phyloP scores from a whole-genome alignment of 2,329 filamentous ascomycete genomes.

The Colletotrichum sp. region DNA sequence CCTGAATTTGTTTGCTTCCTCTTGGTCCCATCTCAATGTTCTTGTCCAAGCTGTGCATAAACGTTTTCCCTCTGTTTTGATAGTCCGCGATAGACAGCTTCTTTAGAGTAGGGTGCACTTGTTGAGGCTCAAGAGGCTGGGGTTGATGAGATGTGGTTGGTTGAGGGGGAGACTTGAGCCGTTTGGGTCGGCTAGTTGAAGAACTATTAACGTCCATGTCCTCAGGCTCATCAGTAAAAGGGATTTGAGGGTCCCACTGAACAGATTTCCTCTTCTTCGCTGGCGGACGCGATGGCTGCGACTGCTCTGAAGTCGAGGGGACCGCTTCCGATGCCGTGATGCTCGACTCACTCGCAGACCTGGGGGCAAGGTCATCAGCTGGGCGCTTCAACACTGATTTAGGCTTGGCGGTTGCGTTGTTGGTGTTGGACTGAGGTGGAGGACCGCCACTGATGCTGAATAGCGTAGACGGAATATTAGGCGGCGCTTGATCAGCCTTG shows the following conservation, averaged over 20 bases:
- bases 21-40: slow-evolving; percentile 3
- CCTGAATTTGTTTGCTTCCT: neutral
- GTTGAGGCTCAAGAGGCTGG: neutral
- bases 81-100: slow-evolving; percentile 14
- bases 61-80: neutral
- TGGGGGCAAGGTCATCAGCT: neutral
- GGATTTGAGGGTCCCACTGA: slow-evolving; percentile 29
- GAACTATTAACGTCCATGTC: slow-evolving; percentile 22
- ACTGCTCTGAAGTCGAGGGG: neutral
- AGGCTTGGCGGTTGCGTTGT: neutral
- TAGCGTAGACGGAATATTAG: slow-evolving; percentile 27
- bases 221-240: slow-evolving; percentile 29
- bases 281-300: neutral
- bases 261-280: slow-evolving; percentile 31
- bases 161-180: slow-evolving; percentile 7
- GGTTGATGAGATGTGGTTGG: neutral
- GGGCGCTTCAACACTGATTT: slow-evolving; percentile 3
- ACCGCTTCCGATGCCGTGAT: neutral
- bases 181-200: neutral
- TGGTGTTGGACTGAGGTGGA: neutral
- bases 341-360: slow-evolving; percentile 7
- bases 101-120: neutral
- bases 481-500: slow-evolving; percentile 45
- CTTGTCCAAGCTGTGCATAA: slow-evolving; percentile 2
- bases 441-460: slow-evolving; percentile 31